Evolutionary conservation across 805 yeast genomes (phyloP), one percentile per base, ranked within the genome.

Genomic region (Cyberlindnera xylosilytica): DNA sequence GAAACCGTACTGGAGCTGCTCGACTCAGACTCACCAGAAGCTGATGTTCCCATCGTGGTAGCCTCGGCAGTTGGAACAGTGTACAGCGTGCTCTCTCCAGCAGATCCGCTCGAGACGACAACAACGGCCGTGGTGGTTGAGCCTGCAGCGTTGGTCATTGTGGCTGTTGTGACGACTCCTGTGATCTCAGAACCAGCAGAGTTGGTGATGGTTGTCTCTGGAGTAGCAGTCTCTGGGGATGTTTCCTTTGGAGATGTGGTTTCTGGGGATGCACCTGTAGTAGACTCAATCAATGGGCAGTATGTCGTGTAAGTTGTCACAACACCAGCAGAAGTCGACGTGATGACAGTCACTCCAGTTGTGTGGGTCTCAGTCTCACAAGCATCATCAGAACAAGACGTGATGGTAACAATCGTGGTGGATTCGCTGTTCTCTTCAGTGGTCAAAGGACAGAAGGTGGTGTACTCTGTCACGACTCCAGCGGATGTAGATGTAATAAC

Each of bases 271-370:
- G n/a, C n/a, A n/a, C n/a, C n/a, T n/a, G n/a, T n/a, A n/a, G n/a
- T n/a, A n/a, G n/a, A n/a, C n/a, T n/a, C n/a, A n/a, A n/a, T n/a
- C n/a, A 29, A 19, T 7, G 32, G 32, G 12, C 32, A 29, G 19
- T 29, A 29, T 6, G 32, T 29, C 19, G 32, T 29, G 32, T 29
- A 29, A 8, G 9, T 13, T 5, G 32, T 29, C 7, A 15, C 32
- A 17, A 30, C 17, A 16, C 30, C 40, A 15, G 11, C 16, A 16
- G 29, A 18, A 4, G 29, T 30, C 8, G 35, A 19, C 16, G 32
- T 37, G n/a, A 30, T 30, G 10, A 23, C 34, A 18, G 41, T 24
- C 6, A 34, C 41, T 17, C 40, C 40, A n/a, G 45, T 42, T 4
- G 38, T 37, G 13, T 28, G 34, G 12, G 36, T 6, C 6, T 19